Conservation (phyloP, 805 yeast species). For the Phaffomyces opuntiae region DNA sequence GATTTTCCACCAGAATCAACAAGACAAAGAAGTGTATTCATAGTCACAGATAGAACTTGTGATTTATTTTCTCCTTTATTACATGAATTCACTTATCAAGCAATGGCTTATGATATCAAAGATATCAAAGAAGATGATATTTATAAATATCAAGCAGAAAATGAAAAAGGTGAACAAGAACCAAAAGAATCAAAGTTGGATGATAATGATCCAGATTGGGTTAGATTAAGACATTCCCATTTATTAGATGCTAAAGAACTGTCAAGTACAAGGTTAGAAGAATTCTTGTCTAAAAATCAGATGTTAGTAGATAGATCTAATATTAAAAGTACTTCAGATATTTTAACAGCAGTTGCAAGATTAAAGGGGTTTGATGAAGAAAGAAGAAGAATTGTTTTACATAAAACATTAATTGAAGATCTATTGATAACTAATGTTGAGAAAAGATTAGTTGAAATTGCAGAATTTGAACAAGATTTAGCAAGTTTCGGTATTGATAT, state of each 20-base stretch:
- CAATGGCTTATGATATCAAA: constrained; percentile 78
- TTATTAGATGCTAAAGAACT: constrained; percentile 66
- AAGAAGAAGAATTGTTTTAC: constrained; percentile 52
- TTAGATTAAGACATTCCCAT: constrained; percentile 61
- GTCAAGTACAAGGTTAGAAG: constrained; percentile 50
- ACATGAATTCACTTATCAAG: constrained; percentile 88
- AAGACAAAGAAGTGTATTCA: constrained; percentile 64
- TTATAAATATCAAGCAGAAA: constrained; percentile 51
- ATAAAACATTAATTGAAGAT: constrained; percentile 55
- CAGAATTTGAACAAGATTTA: constrained; percentile 81
- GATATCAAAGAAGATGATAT: constrained; percentile 35
- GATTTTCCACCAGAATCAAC: constrained; percentile 54
- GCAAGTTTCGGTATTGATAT: constrained; percentile 65
- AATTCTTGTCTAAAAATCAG: constrained; percentile 66
- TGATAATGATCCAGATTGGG: constrained; percentile 68
- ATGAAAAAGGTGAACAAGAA: constrained; percentile 40
- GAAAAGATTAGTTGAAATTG: constrained; percentile 57
- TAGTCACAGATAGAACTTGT: constrained; percentile 76
- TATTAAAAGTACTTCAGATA: constrained; percentile 61
- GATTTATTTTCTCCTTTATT: constrained; percentile 79
- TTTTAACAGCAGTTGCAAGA: constrained; percentile 69
- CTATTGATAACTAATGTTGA: constrained; percentile 55
- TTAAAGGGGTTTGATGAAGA: constrained; percentile 62
- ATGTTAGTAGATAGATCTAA: constrained; percentile 61
- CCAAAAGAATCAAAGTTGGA: constrained; percentile 42